These are phyloP conservation scores for Eleusine indica DNA, from an alignment of 176 grass and related monocot genomes.

Conservation along the genomic window DNA sequence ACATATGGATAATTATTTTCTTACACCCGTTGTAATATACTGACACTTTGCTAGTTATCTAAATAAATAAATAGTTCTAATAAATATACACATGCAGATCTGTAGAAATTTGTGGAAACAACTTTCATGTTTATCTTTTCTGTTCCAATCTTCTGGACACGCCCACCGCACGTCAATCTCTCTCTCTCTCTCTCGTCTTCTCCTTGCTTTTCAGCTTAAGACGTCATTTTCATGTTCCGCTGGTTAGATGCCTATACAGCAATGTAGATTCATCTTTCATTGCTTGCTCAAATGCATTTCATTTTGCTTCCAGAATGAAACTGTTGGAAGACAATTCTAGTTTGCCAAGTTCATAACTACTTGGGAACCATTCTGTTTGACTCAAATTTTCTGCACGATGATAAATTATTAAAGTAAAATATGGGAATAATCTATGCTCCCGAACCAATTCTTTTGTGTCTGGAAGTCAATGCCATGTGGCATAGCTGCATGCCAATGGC, in stretches of 20 bases:
- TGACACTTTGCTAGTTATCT: too few species aligned
- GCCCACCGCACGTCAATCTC: not conserved
- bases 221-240: not conserved
- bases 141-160: not conserved
- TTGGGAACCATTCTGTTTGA: not conserved
- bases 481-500: not conserved
- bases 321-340: not conserved
- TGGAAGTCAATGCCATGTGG: not conserved
- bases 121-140: too few species aligned
- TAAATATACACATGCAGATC: too few species aligned
- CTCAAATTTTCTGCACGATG: not conserved
- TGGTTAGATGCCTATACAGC: not conserved
- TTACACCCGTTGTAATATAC: too few species aligned
- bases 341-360: too few species aligned
- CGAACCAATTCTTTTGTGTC: too few species aligned
- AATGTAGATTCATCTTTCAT: not conserved
- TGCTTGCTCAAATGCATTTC: conserved; percentile 37
- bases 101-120: too few species aligned
- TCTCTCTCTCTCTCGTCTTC: not conserved
- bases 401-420: not conserved
- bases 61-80: too few species aligned
- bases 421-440: too few species aligned
- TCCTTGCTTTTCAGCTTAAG: conserved; percentile 7
- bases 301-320: conserved; percentile 25
- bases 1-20: too few species aligned